Percentiles rank a stretch among this genome's conserved stretches.
These are phyloP conservation scores for Musa troglodytarum DNA, from an alignment of 176 grass and related monocot species.

Conservation along the genomic window DNA sequence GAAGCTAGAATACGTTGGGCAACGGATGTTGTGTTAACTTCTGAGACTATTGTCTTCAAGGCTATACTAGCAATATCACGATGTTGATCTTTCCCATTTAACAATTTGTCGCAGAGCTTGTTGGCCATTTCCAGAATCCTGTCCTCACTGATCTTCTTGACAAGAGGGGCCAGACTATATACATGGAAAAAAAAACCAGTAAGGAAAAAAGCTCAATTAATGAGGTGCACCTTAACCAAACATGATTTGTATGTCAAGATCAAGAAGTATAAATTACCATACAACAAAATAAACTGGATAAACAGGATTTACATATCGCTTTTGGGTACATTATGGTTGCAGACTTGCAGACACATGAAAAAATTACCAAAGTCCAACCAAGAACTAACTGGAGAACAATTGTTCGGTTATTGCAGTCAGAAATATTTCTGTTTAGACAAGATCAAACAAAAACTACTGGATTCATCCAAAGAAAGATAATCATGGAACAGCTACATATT, in stretches of 20 bases:
- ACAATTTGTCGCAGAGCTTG: slow-evolving; percentile 89
- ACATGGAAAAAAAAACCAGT: not conserved
- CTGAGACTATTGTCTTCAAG: slow-evolving; percentile 83
- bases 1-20: slow-evolving; percentile 80
- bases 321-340: not conserved
- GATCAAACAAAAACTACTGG: not conserved
- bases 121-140: slow-evolving; percentile 85
- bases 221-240: not conserved
- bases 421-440: not conserved
- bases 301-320: not conserved
- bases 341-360: not conserved
- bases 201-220: not conserved
- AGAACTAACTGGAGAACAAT: not conserved
- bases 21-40: slow-evolving; percentile 72
- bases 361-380: not conserved
- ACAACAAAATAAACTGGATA: not conserved
- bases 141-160: slow-evolving; percentile 85
- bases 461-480: not conserved
- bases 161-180: slow-evolving; percentile 81
- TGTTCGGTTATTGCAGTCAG: not conserved
- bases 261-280: not conserved
- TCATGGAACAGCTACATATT: not conserved
- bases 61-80: slow-evolving; percentile 97
- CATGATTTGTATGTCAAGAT: not conserved
- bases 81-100: slow-evolving; percentile 96